phyloP scores from a whole-genome alignment of 176 grass and related monocot species.

The Themeda triandra region DNA sequence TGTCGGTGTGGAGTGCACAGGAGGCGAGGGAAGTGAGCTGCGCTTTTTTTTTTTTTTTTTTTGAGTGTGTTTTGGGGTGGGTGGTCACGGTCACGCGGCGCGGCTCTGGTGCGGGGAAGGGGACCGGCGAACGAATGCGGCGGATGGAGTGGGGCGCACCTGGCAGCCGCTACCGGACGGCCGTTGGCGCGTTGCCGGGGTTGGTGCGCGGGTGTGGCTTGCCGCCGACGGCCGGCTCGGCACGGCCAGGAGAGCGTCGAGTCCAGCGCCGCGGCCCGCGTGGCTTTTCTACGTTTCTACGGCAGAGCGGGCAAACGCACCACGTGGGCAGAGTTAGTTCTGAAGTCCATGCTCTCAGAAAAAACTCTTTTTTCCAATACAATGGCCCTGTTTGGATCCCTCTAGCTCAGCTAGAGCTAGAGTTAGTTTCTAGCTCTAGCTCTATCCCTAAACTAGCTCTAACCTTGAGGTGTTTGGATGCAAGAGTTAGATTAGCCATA shows the following conservation, averaged over 20 bases:
- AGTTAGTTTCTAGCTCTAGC: no score
- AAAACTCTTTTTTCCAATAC: no score
- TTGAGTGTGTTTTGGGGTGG: neutral
- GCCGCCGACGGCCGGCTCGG: neutral
- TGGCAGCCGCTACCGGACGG: neutral
- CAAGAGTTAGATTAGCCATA: no score
- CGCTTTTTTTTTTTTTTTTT: neutral
- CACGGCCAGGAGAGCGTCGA: neutral
- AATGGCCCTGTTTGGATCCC: no score
- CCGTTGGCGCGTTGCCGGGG: neutral
- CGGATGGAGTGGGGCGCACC: neutral
- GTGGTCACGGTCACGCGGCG: neutral
- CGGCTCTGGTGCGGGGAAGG: constrained; percentile 6
- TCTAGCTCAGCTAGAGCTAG: no score
- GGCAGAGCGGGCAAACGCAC: no score
- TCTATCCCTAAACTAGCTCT: no score
- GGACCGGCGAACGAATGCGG: constrained; percentile 13
- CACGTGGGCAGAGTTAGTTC: no score
- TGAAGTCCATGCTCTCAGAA: no score
- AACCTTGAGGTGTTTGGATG: no score
- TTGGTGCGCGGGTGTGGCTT: constrained; percentile 5
- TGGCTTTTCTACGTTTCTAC: no score
- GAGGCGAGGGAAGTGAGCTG: neutral
- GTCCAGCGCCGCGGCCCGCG: no score
- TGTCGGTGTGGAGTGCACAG: constrained; percentile 34